These are phyloP conservation scores for Prunus salicina DNA, from an alignment of 306 rosid genomes.

Conservation along the genomic window DNA sequence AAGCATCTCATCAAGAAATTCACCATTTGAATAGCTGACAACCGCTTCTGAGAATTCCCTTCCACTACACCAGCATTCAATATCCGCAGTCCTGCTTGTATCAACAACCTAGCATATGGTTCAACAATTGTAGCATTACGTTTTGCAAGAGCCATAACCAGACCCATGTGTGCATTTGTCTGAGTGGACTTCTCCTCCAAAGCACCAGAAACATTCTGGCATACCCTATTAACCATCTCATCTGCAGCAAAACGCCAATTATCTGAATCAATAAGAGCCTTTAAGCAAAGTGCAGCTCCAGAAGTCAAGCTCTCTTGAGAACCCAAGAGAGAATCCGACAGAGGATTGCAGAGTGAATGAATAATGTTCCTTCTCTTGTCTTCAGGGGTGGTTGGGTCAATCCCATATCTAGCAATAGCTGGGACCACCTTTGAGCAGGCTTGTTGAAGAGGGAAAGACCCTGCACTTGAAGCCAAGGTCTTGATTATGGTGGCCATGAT, in stretches of 20 bases:
- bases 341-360: constrained; percentile 73
- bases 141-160: constrained; percentile 82
- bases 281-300: constrained; percentile 85
- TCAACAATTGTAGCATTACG: constrained; percentile 73
- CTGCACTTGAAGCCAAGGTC: constrained; percentile 79
- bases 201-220: constrained; percentile 81
- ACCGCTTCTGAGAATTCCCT: constrained; percentile 72
- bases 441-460: constrained; percentile 83
- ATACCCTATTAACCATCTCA: constrained; percentile 81
- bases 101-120: constrained; percentile 79
- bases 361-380: constrained; percentile 60
- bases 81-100: constrained; percentile 61
- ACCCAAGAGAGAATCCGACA: constrained; percentile 63
- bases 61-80: constrained; percentile 51
- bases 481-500: constrained; percentile 75
- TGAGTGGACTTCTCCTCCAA: constrained; percentile 69
- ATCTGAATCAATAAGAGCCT: constrained; percentile 80
- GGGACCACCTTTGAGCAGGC: constrained; percentile 90
- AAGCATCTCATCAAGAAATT: constrained; percentile 73
- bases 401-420: constrained; percentile 81
- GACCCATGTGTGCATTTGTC: constrained; percentile 70
- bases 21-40: constrained; percentile 77
- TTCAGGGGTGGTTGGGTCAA: constrained; percentile 83
- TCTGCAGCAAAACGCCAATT: constrained; percentile 87
- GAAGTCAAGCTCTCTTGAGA: constrained; percentile 75